Conservation (phyloP, 805 yeast genomes). For the Yamadazyma sp. region DNA sequence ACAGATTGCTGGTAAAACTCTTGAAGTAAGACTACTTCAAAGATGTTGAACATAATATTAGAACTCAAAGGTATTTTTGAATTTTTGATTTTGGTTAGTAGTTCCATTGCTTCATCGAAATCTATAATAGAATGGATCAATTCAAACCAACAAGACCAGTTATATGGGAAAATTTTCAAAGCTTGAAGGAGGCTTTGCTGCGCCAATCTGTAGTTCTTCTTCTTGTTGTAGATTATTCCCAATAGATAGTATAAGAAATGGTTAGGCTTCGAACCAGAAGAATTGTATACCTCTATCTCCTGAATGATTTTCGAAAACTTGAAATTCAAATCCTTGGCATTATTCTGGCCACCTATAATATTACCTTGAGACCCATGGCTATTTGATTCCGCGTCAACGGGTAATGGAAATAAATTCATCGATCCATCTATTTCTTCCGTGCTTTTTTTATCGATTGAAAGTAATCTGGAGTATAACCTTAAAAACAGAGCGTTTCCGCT, state of each 20-base stretch:
- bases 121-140: slow-evolving; percentile 59
- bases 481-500: slow-evolving; percentile 60
- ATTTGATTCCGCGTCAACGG: slow-evolving; percentile 19
- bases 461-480: slow-evolving; percentile 63
- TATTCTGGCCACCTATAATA: background rate
- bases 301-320: slow-evolving; percentile 35
- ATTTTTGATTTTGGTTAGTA: slow-evolving; percentile 38
- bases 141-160: slow-evolving; percentile 95
- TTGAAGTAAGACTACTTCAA: slow-evolving; percentile 66
- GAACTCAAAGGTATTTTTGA: slow-evolving; percentile 30
- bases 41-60: slow-evolving; percentile 47
- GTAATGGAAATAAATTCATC: slow-evolving; percentile 38
- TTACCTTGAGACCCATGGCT: slow-evolving; percentile 5
- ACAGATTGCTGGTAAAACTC: slow-evolving; percentile 71
- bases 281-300: slow-evolving; percentile 33
- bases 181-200: slow-evolving; percentile 61
- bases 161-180: slow-evolving; percentile 68
- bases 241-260: slow-evolving; percentile 68
- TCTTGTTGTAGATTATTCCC: slow-evolving; percentile 66
- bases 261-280: slow-evolving; percentile 31
- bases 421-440: slow-evolving; percentile 74
- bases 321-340: slow-evolving; percentile 24
- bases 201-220: slow-evolving; percentile 61
- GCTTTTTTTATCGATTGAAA: slow-evolving; percentile 74
- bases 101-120: slow-evolving; percentile 56